These are phyloP conservation scores for Betula pendula DNA, from an alignment of 306 rosid genomes.

Conservation along the genomic window DNA sequence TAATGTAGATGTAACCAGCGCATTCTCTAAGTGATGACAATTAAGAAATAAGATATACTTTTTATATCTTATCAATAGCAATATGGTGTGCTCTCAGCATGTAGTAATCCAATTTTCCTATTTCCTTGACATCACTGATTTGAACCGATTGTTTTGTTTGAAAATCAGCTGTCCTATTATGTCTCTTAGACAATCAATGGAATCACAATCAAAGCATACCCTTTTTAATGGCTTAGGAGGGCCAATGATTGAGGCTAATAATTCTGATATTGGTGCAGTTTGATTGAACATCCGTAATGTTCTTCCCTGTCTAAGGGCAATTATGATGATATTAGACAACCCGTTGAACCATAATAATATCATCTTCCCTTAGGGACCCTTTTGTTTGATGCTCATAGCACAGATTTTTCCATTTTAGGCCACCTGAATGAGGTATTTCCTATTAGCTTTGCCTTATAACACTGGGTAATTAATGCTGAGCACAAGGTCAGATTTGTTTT, in stretches of 20 bases:
- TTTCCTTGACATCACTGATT: neutral
- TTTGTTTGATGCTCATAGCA: neutral
- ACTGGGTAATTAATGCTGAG: neutral
- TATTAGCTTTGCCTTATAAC: neutral
- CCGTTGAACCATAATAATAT: neutral
- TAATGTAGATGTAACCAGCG: too few species aligned
- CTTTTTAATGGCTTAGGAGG: neutral
- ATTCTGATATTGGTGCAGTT: neutral
- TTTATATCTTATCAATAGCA: neutral
- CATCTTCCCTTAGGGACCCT: neutral
- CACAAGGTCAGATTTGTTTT: neutral
- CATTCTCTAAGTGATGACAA: too few species aligned
- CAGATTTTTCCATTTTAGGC: neutral
- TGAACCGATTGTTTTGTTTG: neutral
- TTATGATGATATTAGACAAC: slow-evolving; percentile 1
- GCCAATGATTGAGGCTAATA: neutral
- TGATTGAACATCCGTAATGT: neutral
- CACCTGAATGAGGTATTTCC: neutral
- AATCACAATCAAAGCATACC: neutral
- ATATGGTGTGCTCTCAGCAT: neutral
- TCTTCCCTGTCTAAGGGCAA: neutral
- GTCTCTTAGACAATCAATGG: neutral
- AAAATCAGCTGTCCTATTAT: neutral
- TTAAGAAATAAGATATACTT: neutral
- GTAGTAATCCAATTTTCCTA: neutral